Conservation (phyloP, 306 rosid genomes). For the Mimosa bimucronata region DNA sequence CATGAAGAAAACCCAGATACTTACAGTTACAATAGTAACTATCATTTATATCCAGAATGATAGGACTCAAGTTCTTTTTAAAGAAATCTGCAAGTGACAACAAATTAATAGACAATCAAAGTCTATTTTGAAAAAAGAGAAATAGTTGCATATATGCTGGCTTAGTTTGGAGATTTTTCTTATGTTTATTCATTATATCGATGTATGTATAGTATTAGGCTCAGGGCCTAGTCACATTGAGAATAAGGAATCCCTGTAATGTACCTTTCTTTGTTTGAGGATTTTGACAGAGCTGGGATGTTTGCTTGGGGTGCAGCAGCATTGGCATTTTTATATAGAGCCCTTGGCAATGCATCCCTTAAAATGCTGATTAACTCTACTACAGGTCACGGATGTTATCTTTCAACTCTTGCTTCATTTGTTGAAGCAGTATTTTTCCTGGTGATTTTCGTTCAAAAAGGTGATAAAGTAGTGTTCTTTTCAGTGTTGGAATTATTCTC, state of each 20-base stretch:
- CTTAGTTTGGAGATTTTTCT: too few relatives aligned
- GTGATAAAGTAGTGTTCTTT: background rate
- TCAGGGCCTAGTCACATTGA: constrained; percentile 21
- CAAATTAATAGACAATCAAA: too few relatives aligned
- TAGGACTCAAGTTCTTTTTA: too few relatives aligned
- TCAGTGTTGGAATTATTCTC: constrained; percentile 76
- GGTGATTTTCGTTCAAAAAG: background rate
- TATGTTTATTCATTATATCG: too few relatives aligned
- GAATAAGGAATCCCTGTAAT: constrained; percentile 68
- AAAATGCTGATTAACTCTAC: constrained; percentile 39
- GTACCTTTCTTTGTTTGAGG: constrained; percentile 65
- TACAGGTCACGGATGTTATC: constrained; percentile 46
- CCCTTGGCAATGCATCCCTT: constrained; percentile 75
- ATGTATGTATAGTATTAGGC: too few relatives aligned
- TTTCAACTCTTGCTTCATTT: background rate
- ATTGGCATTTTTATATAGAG: constrained; percentile 84
- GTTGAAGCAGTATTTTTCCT: background rate
- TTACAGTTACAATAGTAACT: too few relatives aligned
- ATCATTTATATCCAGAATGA: too few relatives aligned
- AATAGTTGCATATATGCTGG: too few relatives aligned
- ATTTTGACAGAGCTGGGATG: constrained; percentile 61
- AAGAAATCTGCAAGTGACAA: too few relatives aligned
- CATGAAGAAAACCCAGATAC: too few relatives aligned
- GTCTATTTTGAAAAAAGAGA: too few relatives aligned
- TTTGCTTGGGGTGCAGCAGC: constrained; percentile 83